Base-by-base conservation (phyloP, 805 yeast genomes). In the Teunomyces barrocoloradensis region DNA sequence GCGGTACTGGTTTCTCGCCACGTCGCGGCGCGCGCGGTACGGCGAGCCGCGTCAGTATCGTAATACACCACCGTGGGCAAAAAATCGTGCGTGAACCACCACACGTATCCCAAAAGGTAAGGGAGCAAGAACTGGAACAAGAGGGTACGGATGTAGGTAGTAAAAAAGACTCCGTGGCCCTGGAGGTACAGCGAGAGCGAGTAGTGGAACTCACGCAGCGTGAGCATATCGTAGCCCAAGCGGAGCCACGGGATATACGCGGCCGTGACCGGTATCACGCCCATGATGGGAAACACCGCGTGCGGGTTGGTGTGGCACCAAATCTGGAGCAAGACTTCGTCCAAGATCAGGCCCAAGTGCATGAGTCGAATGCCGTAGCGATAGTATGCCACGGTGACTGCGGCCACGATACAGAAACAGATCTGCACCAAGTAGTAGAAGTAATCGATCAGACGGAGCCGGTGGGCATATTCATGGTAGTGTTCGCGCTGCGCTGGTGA, bases 251-350 rank as follows among this genome's bases (percentile, higher is more conserved):
- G 81, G 18, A 73, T 48, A 53, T 78, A 76, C 25, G 73, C 67
- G 2, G 79, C 73, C 20, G 64, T 59, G 35, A 79, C 58, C n/a
- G 55, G 63, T 40, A 71, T 52, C 4, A 80, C 42, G 5, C 80
- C 75, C 49, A 78, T 53, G 27, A 78, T 50, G 4, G 69, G 55
- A 15, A 79, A 53, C 30, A 65, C 63, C 12, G 65, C 63, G 30
- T 68, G 68, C 3, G 80, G 78, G 48, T 72, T 68, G 15, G 73
- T 68, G 25, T 80, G 65, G 3, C 81, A 68, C 74, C 80, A 72
- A 25, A 80, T 60, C 52, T 75, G 80, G 6, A 72, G 55, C 37
- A 80, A 50, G 5, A 64, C 56, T 25, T 64, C 66, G 34, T 60
- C 60, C 23, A 81, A 60, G 15, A 68, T 58, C 2, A 67, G 59